Evolutionary conservation across 768 basidiomycete species (phyloP).

Genomic region (Candolleomyces aberdarensis): DNA sequence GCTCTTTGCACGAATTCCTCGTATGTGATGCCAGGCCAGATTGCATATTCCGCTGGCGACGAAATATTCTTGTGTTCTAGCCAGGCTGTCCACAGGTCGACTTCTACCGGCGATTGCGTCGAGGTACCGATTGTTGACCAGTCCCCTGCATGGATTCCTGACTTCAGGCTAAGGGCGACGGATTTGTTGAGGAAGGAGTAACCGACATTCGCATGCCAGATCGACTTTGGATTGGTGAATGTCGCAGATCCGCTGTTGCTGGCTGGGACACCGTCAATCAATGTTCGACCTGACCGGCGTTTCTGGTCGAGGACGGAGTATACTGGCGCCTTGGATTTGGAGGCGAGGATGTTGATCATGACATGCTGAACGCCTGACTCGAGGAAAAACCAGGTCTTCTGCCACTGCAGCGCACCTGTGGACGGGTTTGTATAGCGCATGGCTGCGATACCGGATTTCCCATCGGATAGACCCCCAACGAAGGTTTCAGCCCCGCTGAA

Average conservation of each 20-base stretch:
- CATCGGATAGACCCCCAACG: constrained; percentile 66
- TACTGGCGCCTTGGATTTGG: constrained; percentile 43
- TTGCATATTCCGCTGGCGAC: constrained; percentile 47
- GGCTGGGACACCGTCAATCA: constrained; percentile 34
- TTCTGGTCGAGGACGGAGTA: constrained; percentile 69
- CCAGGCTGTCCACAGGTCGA: constrained; percentile 66
- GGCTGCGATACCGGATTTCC: constrained; percentile 50
- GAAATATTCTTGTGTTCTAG: constrained; percentile 38
- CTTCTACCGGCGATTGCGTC: constrained; percentile 50
- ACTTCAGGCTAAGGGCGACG: constrained; percentile 34
- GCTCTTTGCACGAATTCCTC: constrained; percentile 38
- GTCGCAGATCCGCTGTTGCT: constrained; percentile 11
- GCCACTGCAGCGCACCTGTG: constrained; percentile 52
- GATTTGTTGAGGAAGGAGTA: constrained; percentile 44
- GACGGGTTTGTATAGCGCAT: constrained; percentile 69
- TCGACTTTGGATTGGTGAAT: constrained; percentile 24
- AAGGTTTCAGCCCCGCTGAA: constrained; percentile 50
- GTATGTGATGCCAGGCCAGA: constrained; percentile 48
- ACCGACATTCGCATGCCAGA: constrained; percentile 70
- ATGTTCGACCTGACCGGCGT: constrained; percentile 38
- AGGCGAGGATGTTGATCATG: constrained; percentile 51
- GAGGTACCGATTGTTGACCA: constrained; percentile 68
- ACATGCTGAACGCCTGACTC: constrained; percentile 60
- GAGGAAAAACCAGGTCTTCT: constrained; percentile 76
- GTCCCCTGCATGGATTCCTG: constrained; percentile 49